Evolutionary conservation across 75 land plant genomes (phyloP).

Genomic region (Isoetes taiwanensis): DNA sequence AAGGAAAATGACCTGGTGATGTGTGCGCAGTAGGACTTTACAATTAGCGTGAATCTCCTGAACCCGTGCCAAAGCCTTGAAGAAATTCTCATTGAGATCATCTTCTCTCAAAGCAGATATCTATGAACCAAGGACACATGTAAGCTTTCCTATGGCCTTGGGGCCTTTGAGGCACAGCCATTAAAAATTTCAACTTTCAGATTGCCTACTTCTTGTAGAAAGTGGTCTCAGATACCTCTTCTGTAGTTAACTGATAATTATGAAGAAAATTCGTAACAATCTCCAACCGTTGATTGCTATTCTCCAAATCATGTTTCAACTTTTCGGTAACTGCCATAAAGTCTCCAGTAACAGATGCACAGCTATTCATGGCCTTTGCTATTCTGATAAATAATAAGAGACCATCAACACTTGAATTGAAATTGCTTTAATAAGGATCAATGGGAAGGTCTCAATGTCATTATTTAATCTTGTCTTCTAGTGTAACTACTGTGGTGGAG

Average conservation of each 20-base stretch:
- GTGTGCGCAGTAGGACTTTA: conserved; percentile 84
- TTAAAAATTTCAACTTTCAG: background rate
- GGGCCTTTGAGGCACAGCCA: background rate
- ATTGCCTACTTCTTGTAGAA: background rate
- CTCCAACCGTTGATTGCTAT: conserved; percentile 75
- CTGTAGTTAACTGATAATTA: conserved; percentile 86
- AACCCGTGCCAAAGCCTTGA: conserved; percentile 86
- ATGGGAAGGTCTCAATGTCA: no score
- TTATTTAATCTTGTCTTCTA: no score
- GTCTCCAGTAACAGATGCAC: conserved; percentile 73
- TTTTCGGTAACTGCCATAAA: conserved; percentile 82
- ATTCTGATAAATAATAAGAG: conserved; percentile 46
- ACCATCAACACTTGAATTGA: no score
- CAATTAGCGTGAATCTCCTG: conserved; percentile 98
- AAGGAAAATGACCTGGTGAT: conserved; percentile 58
- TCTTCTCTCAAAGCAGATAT: conserved; percentile 81
- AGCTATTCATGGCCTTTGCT: conserved; percentile 65
- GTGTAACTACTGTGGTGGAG: no score
- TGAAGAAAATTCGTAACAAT: conserved; percentile 80
- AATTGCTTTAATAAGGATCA: no score
- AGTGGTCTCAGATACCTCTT: conserved; percentile 45
- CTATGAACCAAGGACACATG: conserved; percentile 16
- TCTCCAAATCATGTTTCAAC: conserved; percentile 78
- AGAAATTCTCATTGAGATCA: conserved; percentile 79
- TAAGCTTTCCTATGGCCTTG: background rate